Conservation (phyloP, 2,329 filamentous ascomycete genomes). For the Colletotrichum kahawae region DNA sequence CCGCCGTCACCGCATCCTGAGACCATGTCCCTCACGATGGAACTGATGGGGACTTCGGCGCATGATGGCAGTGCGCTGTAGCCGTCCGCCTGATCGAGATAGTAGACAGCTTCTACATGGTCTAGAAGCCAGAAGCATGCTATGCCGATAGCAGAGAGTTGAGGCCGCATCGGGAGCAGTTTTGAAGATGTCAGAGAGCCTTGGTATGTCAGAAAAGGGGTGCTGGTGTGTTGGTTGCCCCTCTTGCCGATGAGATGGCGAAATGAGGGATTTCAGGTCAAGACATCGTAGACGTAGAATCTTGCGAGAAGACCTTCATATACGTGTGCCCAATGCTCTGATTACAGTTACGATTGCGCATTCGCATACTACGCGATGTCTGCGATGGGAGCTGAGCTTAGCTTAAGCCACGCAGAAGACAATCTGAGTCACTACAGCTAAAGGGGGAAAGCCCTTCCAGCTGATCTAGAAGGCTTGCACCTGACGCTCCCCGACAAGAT, state of each 20-base stretch:
- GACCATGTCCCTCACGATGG: not conserved
- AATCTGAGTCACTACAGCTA: not conserved
- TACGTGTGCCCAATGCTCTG: not conserved
- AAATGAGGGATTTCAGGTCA: not conserved
- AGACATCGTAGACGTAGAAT: not conserved
- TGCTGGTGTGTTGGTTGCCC: not conserved
- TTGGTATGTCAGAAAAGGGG: not conserved
- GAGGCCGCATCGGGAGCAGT: not conserved
- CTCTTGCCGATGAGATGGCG: not conserved
- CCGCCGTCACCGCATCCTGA: not conserved
- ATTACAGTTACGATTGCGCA: not conserved
- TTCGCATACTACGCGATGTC: not conserved
- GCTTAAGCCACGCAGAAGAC: not conserved
- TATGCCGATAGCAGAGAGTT: rapidly evolving
- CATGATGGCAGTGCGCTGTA: not conserved
- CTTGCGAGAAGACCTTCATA: not conserved
- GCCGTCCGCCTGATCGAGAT: not conserved
- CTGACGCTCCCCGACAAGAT: not conserved
- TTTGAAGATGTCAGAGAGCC: not conserved
- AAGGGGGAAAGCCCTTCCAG: not conserved
- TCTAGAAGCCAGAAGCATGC: not conserved
- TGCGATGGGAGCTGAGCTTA: not conserved
- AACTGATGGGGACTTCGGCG: not conserved
- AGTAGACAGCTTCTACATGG: not conserved
- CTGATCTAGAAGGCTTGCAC: not conserved